phyloP scores from a whole-genome alignment of 768 basidiomycete species.

The Floccularia luteovirens region DNA sequence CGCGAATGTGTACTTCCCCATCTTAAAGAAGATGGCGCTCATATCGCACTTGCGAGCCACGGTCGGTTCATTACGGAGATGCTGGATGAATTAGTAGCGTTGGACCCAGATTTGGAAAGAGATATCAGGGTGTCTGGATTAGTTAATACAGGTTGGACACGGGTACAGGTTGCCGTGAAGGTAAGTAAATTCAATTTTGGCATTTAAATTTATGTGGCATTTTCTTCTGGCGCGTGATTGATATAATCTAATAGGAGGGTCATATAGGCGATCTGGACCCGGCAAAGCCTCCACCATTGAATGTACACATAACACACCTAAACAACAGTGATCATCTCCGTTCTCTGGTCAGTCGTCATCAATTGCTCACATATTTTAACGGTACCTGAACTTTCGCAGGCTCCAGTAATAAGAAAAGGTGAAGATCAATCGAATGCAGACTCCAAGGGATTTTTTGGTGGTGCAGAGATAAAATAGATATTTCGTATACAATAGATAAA shows the following conservation, averaged over 20 bases:
- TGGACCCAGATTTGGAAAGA: constrained; percentile 37
- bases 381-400: constrained; percentile 5
- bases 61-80: constrained; percentile 65
- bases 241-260: constrained; percentile 13
- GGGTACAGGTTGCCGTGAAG: constrained; percentile 36
- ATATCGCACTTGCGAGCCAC: constrained; percentile 66
- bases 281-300: constrained; percentile 18
- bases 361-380: not conserved
- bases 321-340: constrained; percentile 27
- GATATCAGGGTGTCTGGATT: constrained; percentile 37
- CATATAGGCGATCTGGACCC: constrained; percentile 15
- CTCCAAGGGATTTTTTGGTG: constrained; percentile 28
- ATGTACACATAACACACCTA: constrained; percentile 26
- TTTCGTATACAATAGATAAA: too few species aligned
- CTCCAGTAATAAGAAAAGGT: constrained; percentile 9
- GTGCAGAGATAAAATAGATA: too few species aligned
- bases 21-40: constrained; percentile 22
- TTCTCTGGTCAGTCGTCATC: constrained; percentile 13
- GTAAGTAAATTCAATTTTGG: constrained; percentile 19
- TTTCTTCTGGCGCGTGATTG: not conserved
- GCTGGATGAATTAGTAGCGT: constrained; percentile 42
- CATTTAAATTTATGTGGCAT: not conserved
- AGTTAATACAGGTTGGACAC: constrained; percentile 70
- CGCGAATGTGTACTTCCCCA: constrained; percentile 51
- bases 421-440: constrained; percentile 17